Conservation (phyloP, 257 asterid genomes). For the Solanum dulcamara region DNA sequence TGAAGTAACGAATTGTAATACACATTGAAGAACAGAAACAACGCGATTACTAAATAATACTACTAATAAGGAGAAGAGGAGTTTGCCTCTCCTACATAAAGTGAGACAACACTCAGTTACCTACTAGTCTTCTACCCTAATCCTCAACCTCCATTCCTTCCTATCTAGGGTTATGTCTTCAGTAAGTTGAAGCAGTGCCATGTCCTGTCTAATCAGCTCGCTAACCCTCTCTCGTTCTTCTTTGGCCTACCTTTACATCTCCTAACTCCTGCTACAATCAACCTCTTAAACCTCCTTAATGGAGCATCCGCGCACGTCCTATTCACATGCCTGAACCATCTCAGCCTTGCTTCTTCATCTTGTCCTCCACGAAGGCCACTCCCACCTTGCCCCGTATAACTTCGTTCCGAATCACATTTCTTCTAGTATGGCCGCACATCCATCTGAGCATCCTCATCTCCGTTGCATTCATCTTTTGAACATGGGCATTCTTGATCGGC, state of each 20-base stretch:
- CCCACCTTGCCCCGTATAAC: neutral
- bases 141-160: neutral
- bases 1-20: neutral
- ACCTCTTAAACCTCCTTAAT: neutral
- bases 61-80: neutral
- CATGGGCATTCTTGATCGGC: neutral
- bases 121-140: neutral
- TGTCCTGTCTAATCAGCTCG: neutral
- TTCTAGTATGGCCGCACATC: neutral
- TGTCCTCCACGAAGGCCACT: neutral
- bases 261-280: neutral
- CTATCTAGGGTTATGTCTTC: neutral
- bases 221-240: neutral
- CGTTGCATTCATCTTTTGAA: no score
- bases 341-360: neutral
- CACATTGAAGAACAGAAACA: neutral
- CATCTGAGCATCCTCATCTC: neutral
- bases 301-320: neutral
- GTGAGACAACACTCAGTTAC: neutral
- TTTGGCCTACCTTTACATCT: neutral
- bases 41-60: neutral
- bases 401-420: neutral
- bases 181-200: neutral
- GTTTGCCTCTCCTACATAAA: neutral
- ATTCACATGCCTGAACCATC: neutral